phyloP scores from a whole-genome alignment of 2,329 filamentous ascomycete genomes.

The Claviceps purpurea region DNA sequence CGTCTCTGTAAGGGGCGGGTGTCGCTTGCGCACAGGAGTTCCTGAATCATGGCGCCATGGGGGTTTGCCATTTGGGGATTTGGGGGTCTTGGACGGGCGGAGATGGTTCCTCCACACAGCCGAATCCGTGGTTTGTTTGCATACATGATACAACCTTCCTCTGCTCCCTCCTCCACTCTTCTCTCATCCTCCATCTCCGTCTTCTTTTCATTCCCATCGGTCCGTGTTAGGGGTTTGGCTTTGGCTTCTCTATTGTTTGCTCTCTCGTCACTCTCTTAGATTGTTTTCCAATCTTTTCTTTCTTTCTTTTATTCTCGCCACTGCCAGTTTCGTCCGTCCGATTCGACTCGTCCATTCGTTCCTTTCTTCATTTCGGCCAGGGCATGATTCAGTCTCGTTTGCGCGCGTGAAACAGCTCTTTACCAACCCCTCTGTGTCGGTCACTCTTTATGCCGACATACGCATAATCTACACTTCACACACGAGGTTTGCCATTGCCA shows the following conservation, averaged over 20 bases:
- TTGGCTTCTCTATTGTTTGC: background rate
- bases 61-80: background rate
- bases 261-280: background rate
- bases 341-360: background rate
- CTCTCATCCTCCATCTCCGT: background rate
- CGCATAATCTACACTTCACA: background rate
- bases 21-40: background rate
- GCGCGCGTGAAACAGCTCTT: background rate
- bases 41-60: background rate
- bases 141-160: background rate
- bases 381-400: background rate
- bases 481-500: background rate
- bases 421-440: constrained; percentile 3
- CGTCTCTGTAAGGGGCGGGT: background rate
- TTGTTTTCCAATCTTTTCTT: background rate
- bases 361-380: constrained; percentile 2
- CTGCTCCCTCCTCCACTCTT: background rate
- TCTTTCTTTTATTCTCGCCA: background rate
- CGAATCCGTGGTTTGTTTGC: background rate
- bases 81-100: background rate
- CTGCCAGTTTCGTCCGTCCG: constrained; percentile 1
- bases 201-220: background rate
- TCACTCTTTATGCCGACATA: constrained; percentile 16
- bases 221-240: background rate
- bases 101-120: background rate